Base-by-base conservation (phyloP, 139 green algal genomes). In the Tetraselmis chui region DNA sequence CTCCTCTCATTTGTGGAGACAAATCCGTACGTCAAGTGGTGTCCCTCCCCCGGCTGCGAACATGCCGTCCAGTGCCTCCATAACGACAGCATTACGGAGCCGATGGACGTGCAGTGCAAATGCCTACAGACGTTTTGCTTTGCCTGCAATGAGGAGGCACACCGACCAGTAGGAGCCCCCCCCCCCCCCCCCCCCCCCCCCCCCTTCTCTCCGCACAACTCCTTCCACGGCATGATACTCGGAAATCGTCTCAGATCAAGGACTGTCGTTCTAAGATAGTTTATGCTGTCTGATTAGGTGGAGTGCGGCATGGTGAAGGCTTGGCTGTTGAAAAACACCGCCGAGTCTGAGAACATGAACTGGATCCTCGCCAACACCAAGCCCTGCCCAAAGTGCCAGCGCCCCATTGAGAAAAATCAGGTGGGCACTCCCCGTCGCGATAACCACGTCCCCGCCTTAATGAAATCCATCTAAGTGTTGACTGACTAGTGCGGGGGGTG, bases 1-100 rank as follows among this genome's bases (percentile, higher is more conserved):
- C 79, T 95, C 82, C 84, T 90, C 59, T 94, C 85, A 23, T 98
- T 94, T 83, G 93, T 99, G 67, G 96, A 99, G 31, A 91, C 97
- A 83, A 97, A 95, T 86, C 80, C 81, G 2, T 58, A 82, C 31
- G 84, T 98, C 58, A 86, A 86, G 28, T 98, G 94, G 95, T 99
- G 96, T 83, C 89, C 92, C 27, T 87, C 88, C 2, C 83, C 81
- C 1, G 74, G 29, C 59, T 98, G 94, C 80, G 89, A 94, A 67
- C 85, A 90, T 67, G 92, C 92, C 0, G 89, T 93, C n/a, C 79
- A 95, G 85, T 89, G 84, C 58, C 30, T 87, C 2, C 32, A 86
- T 0, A 92, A 95, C 27, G 26, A 59, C 23, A 74, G 79, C 1
- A 28, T n/a, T 2, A 78, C 80, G 0, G 84, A 85, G 58, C 59